A percentile compares a stretch with the other conserved stretches of the same genome.
Conservation (phyloP, 306 rosid species). For the Urtica urens region DNA sequence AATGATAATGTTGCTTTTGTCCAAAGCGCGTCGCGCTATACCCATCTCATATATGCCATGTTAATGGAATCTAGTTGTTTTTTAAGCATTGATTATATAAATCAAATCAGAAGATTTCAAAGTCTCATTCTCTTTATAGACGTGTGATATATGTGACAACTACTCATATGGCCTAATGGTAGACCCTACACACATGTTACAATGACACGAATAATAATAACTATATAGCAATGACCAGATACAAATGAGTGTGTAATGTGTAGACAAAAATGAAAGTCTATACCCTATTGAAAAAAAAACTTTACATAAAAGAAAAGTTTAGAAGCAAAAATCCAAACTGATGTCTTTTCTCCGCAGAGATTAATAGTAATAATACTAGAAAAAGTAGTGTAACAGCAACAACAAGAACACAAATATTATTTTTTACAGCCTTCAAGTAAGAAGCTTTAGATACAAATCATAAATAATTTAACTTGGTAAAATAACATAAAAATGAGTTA, state of each 20-base stretch:
- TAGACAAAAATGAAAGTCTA: no score
- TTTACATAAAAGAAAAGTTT: background rate
- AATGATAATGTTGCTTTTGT: no score
- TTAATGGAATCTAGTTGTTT: no score
- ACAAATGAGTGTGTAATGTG: background rate
- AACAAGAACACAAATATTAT: constrained; percentile 11
- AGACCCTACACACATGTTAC: constrained; percentile 4
- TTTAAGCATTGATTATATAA: background rate
- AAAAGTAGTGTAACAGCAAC: background rate
- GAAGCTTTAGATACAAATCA: constrained; percentile 27
- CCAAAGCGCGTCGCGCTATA: no score
- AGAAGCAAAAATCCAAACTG: background rate
- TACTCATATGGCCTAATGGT: background rate
- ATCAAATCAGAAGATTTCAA: background rate
- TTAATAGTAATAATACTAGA: no score
- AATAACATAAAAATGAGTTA: constrained; percentile 17
- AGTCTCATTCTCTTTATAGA: background rate
- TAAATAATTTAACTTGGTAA: constrained; percentile 26
- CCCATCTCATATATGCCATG: no score
- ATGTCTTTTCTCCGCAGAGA: background rate
- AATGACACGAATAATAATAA: background rate
- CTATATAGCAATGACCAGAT: background rate
- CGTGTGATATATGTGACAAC: background rate
- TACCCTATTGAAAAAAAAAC: background rate
- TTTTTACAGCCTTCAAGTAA: constrained; percentile 24